Conservation (phyloP, 2,329 filamentous ascomycete genomes). For the Conoideocrella luteorostrata region DNA sequence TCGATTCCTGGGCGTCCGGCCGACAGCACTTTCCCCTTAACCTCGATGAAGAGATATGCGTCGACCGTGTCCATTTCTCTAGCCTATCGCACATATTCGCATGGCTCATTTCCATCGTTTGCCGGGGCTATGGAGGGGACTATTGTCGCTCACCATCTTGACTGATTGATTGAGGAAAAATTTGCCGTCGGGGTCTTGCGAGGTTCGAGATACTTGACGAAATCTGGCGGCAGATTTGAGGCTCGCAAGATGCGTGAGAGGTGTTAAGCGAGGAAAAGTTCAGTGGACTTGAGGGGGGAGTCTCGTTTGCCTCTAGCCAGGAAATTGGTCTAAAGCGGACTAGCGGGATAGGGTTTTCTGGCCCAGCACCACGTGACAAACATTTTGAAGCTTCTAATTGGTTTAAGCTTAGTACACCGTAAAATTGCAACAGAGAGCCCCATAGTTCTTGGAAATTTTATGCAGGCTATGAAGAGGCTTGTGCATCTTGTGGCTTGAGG, state of each 20-base stretch:
- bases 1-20: slow-evolving; percentile 4
- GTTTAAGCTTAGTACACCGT: neutral
- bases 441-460: slow-evolving; percentile 9
- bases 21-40: slow-evolving; percentile 14
- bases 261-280: slow-evolving; percentile 46
- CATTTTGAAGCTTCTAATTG: slow-evolving; percentile 12
- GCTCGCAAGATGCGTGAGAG: slow-evolving; percentile 42
- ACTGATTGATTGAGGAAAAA: slow-evolving; percentile 41
- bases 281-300: slow-evolving; percentile 30
- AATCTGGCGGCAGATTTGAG: slow-evolving; percentile 52
- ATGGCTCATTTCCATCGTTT: slow-evolving; percentile 14
- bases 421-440: slow-evolving; percentile 1
- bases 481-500: slow-evolving; percentile 7
- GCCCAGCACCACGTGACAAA: slow-evolving; percentile 30
- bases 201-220: slow-evolving; percentile 42
- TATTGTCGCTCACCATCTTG: slow-evolving; percentile 60
- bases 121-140: slow-evolving; percentile 11
- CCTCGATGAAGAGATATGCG: slow-evolving; percentile 13
- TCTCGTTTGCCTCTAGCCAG: slow-evolving; percentile 27
- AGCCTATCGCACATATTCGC: slow-evolving; percentile 10
- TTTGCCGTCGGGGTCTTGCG: slow-evolving; percentile 38
- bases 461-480: slow-evolving; percentile 10
- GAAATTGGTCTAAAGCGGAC: slow-evolving; percentile 31
- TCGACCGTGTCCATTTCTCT: slow-evolving; percentile 4
- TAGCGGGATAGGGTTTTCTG: slow-evolving; percentile 33